phyloP scores from a whole-genome alignment of 2,329 filamentous ascomycete species.

The Drechslerella stenobrocha region DNA sequence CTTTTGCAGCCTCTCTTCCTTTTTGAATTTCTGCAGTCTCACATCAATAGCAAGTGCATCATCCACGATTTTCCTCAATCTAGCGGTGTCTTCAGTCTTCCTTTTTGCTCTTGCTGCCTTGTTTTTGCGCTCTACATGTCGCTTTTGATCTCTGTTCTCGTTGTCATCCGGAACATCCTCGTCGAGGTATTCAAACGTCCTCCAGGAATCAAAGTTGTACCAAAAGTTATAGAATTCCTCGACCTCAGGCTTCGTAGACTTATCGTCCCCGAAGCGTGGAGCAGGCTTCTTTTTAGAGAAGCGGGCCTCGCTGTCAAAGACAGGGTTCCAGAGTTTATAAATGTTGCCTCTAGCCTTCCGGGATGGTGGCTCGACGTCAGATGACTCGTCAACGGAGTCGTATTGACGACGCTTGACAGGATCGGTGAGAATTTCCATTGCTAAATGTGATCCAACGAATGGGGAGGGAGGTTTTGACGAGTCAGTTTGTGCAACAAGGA shows the following conservation, averaged over 20 bases:
- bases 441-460: slow-evolving; percentile 55
- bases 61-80: slow-evolving; percentile 86
- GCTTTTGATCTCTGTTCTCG: slow-evolving; percentile 98
- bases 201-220: slow-evolving; percentile 99
- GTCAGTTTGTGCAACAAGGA: no score
- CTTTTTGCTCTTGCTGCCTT: slow-evolving; percentile 97
- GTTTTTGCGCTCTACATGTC: slow-evolving; percentile 98
- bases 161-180: slow-evolving; percentile 99
- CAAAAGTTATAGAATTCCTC: slow-evolving; percentile 99
- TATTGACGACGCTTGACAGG: slow-evolving; percentile 90
- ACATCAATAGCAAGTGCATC: slow-evolving; percentile 82
- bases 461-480: no score
- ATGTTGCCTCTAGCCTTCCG: slow-evolving; percentile 95
- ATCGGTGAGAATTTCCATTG: slow-evolving; percentile 88
- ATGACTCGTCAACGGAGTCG: slow-evolving; percentile 92
- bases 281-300: slow-evolving; percentile 93
- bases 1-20: slow-evolving; percentile 88
- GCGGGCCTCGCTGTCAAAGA: slow-evolving; percentile 88
- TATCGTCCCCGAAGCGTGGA: slow-evolving; percentile 79
- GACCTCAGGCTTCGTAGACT: slow-evolving; percentile 83
- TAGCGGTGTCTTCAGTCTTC: slow-evolving; percentile 95
- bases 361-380: slow-evolving; percentile 84
- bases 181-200: slow-evolving; percentile 95
- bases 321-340: slow-evolving; percentile 89
- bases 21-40: slow-evolving; percentile 95